Evolutionary conservation across 1,284 basidiomycete species (phyloP).

Genomic region (Leccinum griseonigrum): DNA sequence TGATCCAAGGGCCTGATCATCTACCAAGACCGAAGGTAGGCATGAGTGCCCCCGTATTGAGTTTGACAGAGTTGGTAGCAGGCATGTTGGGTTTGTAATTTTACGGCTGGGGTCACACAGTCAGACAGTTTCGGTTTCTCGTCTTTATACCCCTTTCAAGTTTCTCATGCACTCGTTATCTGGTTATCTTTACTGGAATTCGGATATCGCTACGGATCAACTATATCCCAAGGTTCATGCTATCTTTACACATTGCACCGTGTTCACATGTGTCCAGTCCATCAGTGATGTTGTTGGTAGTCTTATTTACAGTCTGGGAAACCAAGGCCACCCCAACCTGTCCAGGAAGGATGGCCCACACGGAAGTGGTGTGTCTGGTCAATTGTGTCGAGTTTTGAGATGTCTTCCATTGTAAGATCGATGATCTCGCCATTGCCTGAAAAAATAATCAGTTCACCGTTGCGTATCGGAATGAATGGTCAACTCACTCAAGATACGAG

Average conservation of each 20-base stretch:
- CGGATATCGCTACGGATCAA: neutral
- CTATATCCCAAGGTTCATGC: neutral
- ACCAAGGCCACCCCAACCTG: conserved; percentile 56
- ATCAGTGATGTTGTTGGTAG: neutral
- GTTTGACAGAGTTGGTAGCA: conserved; percentile 47
- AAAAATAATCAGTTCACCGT: neutral
- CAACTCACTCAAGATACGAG: conserved; percentile 40
- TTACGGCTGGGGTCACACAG: neutral
- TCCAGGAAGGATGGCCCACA: conserved; percentile 56
- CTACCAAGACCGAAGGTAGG: conserved; percentile 74
- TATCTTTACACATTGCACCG: neutral
- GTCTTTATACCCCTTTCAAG: conserved; percentile 10
- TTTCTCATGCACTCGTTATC: neutral
- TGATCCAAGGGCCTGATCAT: conserved; percentile 10
- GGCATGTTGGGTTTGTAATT: conserved; percentile 37
- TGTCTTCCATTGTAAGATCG: conserved; percentile 54
- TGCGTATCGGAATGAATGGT: neutral
- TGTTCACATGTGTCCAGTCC: conserved; percentile 7
- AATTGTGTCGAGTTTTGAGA: conserved; percentile 50
- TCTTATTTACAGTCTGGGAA: conserved; percentile 51
- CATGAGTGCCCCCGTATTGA: conserved; percentile 75
- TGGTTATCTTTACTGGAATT: conserved; percentile 10
- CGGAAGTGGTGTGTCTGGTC: conserved; percentile 57
- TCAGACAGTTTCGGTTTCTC: neutral
- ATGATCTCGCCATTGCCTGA: conserved; percentile 44